Percentiles rank a stretch among this genome's conserved stretches.
Evolutionary conservation across 352 stramenopile genomes (phyloP).

Genomic region (Phytophthora nicotianae): DNA sequence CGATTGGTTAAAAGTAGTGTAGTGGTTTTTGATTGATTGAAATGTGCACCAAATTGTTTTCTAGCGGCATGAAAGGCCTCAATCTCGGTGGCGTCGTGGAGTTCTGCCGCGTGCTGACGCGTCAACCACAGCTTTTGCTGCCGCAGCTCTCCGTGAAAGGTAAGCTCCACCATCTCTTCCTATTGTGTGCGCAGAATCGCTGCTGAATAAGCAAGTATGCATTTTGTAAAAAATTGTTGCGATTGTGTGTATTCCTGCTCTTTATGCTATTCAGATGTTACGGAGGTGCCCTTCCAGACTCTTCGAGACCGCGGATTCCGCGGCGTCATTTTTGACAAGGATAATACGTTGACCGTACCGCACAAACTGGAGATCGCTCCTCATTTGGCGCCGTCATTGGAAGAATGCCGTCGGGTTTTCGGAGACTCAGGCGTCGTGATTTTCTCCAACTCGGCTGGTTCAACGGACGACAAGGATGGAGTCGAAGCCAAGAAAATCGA

Average conservation of each 20-base stretch:
- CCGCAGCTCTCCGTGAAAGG: constrained; percentile 85
- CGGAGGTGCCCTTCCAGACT: constrained; percentile 81
- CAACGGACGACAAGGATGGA: constrained; percentile 89
- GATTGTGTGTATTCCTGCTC: neutral
- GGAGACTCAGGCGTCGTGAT: constrained; percentile 89
- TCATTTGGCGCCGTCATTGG: constrained; percentile 67
- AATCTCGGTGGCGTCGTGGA: constrained; percentile 81
- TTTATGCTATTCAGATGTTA: constrained; percentile 56
- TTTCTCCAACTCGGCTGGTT: constrained; percentile 96
- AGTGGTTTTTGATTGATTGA: neutral
- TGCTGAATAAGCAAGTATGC: neutral
- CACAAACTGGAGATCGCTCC: constrained; percentile 87
- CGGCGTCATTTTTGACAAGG: constrained; percentile 97
- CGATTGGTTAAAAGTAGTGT: constrained; percentile 31
- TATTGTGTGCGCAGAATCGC: constrained; percentile 1
- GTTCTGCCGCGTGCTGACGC: constrained; percentile 80
- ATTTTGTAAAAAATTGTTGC: constrained; percentile 1
- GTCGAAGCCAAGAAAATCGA: constrained; percentile 84
- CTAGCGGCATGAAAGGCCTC: constrained; percentile 61
- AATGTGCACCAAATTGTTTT: neutral
- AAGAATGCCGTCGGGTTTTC: constrained; percentile 90
- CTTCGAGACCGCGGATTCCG: constrained; percentile 88
- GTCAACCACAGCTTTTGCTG: constrained; percentile 74
- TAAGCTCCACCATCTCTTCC: constrained; percentile 23
- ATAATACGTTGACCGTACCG: constrained; percentile 96